Base-by-base conservation (phyloP, 208 protist species). In the Leptomonas pyrrhocoris region DNA sequence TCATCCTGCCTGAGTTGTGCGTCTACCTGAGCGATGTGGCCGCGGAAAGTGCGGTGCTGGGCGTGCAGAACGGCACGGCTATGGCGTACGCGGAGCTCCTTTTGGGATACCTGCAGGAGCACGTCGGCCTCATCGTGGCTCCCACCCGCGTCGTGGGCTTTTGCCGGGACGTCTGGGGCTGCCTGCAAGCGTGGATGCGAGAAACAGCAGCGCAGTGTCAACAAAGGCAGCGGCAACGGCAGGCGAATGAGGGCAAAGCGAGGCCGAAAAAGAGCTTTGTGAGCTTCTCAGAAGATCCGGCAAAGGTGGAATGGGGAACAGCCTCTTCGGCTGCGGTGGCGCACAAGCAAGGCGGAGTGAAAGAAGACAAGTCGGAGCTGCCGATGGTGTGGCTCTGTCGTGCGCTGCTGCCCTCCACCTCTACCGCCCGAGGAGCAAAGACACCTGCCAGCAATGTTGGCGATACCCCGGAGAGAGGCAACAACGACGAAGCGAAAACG, bases 51-150 rank as follows among this genome's bases (percentile, higher is more conserved):
- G 57, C 67, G 19, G 79, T 80, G 55, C 56, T 89, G 25, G 74
- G 80, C 21, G 77, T 81, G 42, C 86, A 90, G 50, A 85, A 69
- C 69, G 58, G 74, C 21, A 56, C 63, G 1, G 85, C 89, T 7
- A 90, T 94, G 89, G 76, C 85, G 19, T 77, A 94, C 62, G 78
- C 78, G n/a, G 89, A 94, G 58, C 68, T 74, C 4, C 46, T 94
- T 34, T 73, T 79, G 21, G 83, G 80, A 5, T 94, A 88, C 56
- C 65, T 94, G 36, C 73, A 79, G 60, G 84, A 92, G 58, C 80
- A 90, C 63, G 77, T 63, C 50, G 73, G 73, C 27, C 65, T 88
- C 1, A 66, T 76, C 56, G 73, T 94, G 43, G 79, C 84, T 19
- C 81, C 84, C 0, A 84, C 69, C 46, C 73, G 82, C 57, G 78